These are phyloP conservation scores for Eucalyptus urophylla DNA, from an alignment of 345 rosid species.

Conservation along the genomic window DNA sequence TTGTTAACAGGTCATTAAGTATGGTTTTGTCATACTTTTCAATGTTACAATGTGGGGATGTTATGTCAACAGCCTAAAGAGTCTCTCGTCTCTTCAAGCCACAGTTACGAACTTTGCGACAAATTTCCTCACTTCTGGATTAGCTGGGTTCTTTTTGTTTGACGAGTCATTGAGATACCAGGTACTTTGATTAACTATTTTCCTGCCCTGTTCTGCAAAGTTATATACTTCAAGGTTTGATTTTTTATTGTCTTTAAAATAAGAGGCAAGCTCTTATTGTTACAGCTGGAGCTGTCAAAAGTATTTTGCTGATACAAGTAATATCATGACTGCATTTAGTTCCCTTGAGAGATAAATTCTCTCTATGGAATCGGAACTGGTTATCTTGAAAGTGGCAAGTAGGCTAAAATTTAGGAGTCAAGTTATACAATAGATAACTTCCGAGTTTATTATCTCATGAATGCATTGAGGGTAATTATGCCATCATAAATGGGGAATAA, in stretches of 20 bases:
- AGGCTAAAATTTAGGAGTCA: neutral
- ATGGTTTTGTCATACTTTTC: constrained; percentile 47
- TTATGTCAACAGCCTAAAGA: constrained; percentile 78
- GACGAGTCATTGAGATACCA: constrained; percentile 40
- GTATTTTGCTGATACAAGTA: neutral
- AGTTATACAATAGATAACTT: neutral
- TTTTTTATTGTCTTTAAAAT: neutral
- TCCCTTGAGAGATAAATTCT: neutral
- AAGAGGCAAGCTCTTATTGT: neutral
- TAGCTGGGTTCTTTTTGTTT: constrained; percentile 74
- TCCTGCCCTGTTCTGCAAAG: neutral
- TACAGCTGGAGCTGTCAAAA: neutral
- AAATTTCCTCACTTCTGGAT: constrained; percentile 76
- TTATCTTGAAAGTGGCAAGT: neutral
- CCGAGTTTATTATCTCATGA: neutral
- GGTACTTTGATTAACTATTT: constrained; percentile 14
- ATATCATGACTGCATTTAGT: neutral
- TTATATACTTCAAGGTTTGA: neutral
- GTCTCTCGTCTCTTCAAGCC: constrained; percentile 87
- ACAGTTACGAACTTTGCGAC: constrained; percentile 81
- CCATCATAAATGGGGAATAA: neutral
- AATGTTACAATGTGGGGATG: constrained; percentile 91
- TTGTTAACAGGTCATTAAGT: constrained; percentile 36
- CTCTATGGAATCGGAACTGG: neutral
- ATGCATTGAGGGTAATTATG: neutral